phyloP scores from a whole-genome alignment of 805 yeast genomes.

The Kodamaea sagamina region DNA sequence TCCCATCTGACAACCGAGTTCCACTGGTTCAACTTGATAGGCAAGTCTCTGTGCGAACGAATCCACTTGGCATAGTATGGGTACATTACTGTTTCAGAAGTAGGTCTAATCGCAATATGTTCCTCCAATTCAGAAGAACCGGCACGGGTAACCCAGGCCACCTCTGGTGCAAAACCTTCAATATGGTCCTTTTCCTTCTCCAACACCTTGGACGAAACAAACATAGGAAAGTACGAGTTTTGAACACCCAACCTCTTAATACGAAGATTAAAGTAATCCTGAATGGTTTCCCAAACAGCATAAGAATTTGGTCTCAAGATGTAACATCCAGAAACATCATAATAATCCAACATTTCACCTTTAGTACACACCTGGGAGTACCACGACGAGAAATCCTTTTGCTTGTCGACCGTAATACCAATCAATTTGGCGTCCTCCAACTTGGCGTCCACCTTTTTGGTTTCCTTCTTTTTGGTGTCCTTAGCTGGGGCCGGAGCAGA shows the following conservation, averaged over 20 bases:
- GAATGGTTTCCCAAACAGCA: conserved; percentile 92
- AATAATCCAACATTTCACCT: conserved; percentile 98
- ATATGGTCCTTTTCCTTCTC: conserved; percentile 98
- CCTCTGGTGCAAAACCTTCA: conserved; percentile 99
- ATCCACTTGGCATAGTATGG: conserved; percentile 99
- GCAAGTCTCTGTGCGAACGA: conserved; percentile 96
- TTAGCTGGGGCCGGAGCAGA: conserved; percentile 30
- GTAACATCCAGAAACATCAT: conserved; percentile 98
- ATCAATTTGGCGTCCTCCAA: conserved; percentile 85
- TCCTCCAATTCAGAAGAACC: conserved; percentile 94
- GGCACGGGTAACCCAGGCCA: conserved; percentile 99
- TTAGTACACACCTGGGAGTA: conserved; percentile 94
- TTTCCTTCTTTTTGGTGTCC: conserved; percentile 29
- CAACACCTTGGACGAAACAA: conserved; percentile 86
- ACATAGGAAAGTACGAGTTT: conserved; percentile 98
- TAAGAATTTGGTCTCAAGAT: conserved; percentile 96
- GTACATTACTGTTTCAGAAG: conserved; percentile 99
- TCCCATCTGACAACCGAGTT: conserved; percentile 99
- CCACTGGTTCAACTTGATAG: conserved; percentile 97
- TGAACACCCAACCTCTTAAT: conserved; percentile 90
- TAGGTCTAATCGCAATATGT: conserved; percentile 98
- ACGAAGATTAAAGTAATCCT: conserved; percentile 74
- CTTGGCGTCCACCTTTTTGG: conserved; percentile 51
- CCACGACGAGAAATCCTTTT: conserved; percentile 93
- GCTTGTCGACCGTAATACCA: conserved; percentile 94